Percentiles rank a stretch among this genome's conserved stretches.
phyloP scores from a whole-genome alignment of 257 asterid species.

The Gynochthodes officinalis region DNA sequence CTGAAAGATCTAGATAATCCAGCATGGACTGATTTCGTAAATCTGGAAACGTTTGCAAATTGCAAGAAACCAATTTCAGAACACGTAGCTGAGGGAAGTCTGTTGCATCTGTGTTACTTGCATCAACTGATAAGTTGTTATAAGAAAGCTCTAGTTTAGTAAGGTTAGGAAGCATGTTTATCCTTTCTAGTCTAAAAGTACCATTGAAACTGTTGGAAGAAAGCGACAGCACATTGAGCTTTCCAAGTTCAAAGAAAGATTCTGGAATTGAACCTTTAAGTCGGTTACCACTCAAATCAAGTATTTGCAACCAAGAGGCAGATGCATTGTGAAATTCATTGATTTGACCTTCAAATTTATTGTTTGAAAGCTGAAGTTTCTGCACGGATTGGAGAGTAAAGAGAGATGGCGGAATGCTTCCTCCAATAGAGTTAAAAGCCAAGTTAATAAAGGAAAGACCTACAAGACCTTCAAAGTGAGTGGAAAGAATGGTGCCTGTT shows the following conservation, averaged over 20 bases:
- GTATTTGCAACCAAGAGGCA: conserved; percentile 12
- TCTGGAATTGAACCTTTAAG: conserved; percentile 19
- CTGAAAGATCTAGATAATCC: conserved; percentile 32
- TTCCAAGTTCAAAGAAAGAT: conserved; percentile 19
- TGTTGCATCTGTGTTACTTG: background rate
- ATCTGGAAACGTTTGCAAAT: conserved; percentile 26
- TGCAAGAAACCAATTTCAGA: conserved; percentile 30
- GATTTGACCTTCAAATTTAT: conserved; percentile 19
- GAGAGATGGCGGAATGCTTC: conserved; percentile 22
- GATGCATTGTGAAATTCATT: conserved; percentile 9
- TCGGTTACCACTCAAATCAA: conserved; percentile 25
- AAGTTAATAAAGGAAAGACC: conserved; percentile 2
- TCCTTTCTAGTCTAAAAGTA: conserved; percentile 16
- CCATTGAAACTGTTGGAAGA: conserved; percentile 29
- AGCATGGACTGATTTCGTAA: conserved; percentile 19
- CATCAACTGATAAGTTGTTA: conserved; percentile 28
- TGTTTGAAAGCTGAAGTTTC: conserved; percentile 12
- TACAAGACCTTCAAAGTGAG: conserved; percentile 15
- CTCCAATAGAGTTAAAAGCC: conserved; percentile 2
- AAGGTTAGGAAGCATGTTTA: conserved; percentile 14
- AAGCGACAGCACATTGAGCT: conserved; percentile 17
- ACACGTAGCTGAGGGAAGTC: conserved; percentile 8
- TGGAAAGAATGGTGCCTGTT: conserved; percentile 15
- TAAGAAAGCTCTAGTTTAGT: conserved; percentile 29
- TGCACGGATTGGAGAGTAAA: conserved; percentile 16